phyloP scores from a whole-genome alignment of 2,329 filamentous ascomycete species.

The Pseudocercospora eumusae region DNA sequence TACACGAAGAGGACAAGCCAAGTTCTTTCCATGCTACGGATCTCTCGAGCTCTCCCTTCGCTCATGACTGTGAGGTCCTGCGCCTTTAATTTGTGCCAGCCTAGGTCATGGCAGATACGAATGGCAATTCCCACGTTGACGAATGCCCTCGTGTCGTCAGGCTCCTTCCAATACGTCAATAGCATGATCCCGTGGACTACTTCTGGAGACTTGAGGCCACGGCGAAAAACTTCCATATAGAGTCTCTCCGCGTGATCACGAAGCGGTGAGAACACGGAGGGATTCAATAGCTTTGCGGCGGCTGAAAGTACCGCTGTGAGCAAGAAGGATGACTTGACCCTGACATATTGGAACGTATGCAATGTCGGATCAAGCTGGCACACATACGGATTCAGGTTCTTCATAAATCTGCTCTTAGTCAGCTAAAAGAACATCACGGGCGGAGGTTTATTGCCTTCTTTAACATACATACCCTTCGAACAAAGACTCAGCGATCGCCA shows the following conservation, averaged over 20 bases:
- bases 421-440: not conserved
- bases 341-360: slow-evolving; percentile 44
- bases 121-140: slow-evolving; percentile 46
- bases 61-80: not conserved
- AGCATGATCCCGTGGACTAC: slow-evolving; percentile 45
- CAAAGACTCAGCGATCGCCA: slow-evolving; percentile 36
- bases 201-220: slow-evolving; percentile 44
- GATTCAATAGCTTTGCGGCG: slow-evolving; percentile 44
- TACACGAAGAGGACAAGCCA: slow-evolving; percentile 47
- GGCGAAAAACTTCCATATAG: slow-evolving; percentile 37
- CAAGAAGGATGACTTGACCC: slow-evolving; percentile 43
- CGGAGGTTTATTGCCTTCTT: not conserved
- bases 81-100: slow-evolving; percentile 40
- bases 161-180: slow-evolving; percentile 49
- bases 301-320: slow-evolving; percentile 42
- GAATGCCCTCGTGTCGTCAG: slow-evolving; percentile 46
- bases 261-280: slow-evolving; percentile 37
- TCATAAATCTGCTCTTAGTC: slow-evolving; percentile 41
- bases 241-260: slow-evolving; percentile 39
- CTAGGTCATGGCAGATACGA: slow-evolving; percentile 46
- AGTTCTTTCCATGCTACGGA: slow-evolving; percentile 42
- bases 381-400: slow-evolving; percentile 46
- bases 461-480: slow-evolving; percentile 26
- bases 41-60: slow-evolving; percentile 31
- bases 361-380: slow-evolving; percentile 45